Base-by-base conservation (phyloP, 192 early-diverging fungal species). In the Coemansia reversa region DNA sequence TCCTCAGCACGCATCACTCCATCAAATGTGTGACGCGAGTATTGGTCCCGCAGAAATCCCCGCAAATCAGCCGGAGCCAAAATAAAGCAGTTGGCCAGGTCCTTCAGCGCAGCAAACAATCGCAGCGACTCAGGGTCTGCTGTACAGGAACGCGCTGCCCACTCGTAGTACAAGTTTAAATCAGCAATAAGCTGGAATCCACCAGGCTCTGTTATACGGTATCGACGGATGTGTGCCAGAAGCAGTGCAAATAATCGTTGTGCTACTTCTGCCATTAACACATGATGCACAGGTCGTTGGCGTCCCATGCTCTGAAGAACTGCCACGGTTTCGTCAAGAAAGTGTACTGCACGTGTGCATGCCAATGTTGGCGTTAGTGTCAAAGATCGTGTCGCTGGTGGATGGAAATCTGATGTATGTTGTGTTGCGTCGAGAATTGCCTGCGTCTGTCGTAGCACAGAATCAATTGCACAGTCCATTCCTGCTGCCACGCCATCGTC, bases 401-500 rank as follows among this genome's bases (percentile, higher is more conserved):
- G 94, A 42, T 92, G 90, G 56, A 87, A 98, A 49, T 96, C 94
- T 14, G 72, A 76, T 2, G 73, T 66, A 1, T 55, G 62, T 66
- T 96, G 95, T 65, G 86, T 85, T 3, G 76, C 85, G n/a, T 86
- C 55, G 51, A 98, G 70, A 18, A 97, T 90, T 60, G 87, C 88
- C 51, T 94, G 90, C 5, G 92, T 89, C 56, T 95, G 94, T 30
- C 87, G 84, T 55, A 97, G 79, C 18, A 98, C 76, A 4, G 94
- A 86, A 75, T 90, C 86, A 51, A 98, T 97, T 30, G 90, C 86
- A 65, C 90, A 89, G 83, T 98, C 95, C 87, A 98, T 88, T 9
- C 96, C 96, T 19, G 83, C 75, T 0, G 96, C 96, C 4, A 97
- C 94, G 18, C 86, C 84, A 58, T 98, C 94, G 69, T 98, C 96